Evolutionary conservation across 441 rosid genomes (phyloP), one percentile per base, ranked within the genome.

Genomic region (Kokia cookei): DNA sequence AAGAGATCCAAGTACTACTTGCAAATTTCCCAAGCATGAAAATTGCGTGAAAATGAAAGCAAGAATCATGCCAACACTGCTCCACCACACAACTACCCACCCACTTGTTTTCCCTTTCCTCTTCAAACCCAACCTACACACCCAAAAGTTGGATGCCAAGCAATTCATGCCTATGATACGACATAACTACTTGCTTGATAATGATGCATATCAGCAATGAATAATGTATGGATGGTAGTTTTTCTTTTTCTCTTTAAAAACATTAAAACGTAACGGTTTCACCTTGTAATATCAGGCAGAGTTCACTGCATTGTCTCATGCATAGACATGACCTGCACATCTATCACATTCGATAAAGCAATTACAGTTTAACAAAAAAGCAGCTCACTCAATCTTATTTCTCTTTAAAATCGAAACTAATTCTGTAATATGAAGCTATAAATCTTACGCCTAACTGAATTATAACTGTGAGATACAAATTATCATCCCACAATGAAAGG

Each of bases 51-150:
- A 2, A 68, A 7, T 4, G 42, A 50, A 7, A 0, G 11, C 22
- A 43, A 26, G 29, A 69, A 73, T 58, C 75, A 60, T 19, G 78
- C 71, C 67, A 17, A 42, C 3, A 3, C 17, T 6, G 76, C 78
- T 75, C 19, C 59, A 12, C 12, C 58, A 12, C 29, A 12, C 72
- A 37, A 15, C 48, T 61, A 65, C 1, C 72, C 69, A 76, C 24
- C 58, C 45, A 71, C 40, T 55, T n/a, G 74, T 32, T 37, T 19
- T 8, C 12, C 32, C 43, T 50, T 67, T 48, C 15, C 43, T 27
- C 7, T 12, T 22, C 26, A 22, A 62, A 8, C 32, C 35, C 0
- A 43, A 65, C 12, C 19, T 17, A 48, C 54, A 65, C 55, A 35
- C 54, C 54, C 1, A 11, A n/a, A 45, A 13, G 35, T 65, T 65